Conservation (phyloP, 2,329 filamentous ascomycete genomes). For the Sporothrix brunneoviolacea region DNA sequence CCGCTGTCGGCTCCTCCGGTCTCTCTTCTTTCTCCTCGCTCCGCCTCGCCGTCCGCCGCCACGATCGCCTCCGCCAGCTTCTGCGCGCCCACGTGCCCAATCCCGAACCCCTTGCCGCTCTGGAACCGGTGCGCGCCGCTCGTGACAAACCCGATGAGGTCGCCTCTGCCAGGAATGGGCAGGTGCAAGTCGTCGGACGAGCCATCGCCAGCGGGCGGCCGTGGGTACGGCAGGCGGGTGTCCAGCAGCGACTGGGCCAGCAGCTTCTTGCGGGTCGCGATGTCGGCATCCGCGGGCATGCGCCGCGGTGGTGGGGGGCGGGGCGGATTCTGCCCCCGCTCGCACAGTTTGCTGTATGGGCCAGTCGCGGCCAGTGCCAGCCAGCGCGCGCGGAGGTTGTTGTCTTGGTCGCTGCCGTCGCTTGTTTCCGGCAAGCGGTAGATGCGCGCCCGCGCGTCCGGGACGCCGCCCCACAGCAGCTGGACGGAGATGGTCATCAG, state of each 20-base stretch:
- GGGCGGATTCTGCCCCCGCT: constrained; percentile 11
- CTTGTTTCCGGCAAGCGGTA: constrained; percentile 65
- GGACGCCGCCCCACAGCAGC: constrained; percentile 64
- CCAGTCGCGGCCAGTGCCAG: constrained; percentile 40
- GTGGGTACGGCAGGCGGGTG: constrained; percentile 30
- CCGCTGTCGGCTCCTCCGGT: too few species aligned
- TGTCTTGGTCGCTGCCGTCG: constrained; percentile 27
- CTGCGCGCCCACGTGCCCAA: constrained; percentile 56
- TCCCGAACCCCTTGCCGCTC: constrained; percentile 65
- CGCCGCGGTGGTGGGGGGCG: constrained; percentile 9
- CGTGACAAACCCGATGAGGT: constrained; percentile 86
- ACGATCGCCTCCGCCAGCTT: constrained; percentile 43
- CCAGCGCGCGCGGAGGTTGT: constrained; percentile 61
- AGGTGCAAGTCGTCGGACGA: constrained; percentile 48
- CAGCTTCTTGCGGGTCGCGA: constrained; percentile 36
- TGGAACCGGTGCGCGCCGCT: constrained; percentile 76
- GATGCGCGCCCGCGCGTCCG: constrained; percentile 66
- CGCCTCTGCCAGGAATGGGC: constrained; percentile 62
- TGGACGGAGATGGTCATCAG: constrained; percentile 59
- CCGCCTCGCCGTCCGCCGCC: constrained; percentile 18
- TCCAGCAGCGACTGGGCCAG: constrained; percentile 43
- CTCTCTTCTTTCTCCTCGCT: constrained; percentile 5
- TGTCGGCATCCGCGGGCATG: constrained; percentile 24
- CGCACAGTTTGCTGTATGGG: not conserved
- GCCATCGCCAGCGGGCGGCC: constrained; percentile 29